Base-by-base conservation (phyloP, 306 rosid genomes). In the Quercus aquifolioides region DNA sequence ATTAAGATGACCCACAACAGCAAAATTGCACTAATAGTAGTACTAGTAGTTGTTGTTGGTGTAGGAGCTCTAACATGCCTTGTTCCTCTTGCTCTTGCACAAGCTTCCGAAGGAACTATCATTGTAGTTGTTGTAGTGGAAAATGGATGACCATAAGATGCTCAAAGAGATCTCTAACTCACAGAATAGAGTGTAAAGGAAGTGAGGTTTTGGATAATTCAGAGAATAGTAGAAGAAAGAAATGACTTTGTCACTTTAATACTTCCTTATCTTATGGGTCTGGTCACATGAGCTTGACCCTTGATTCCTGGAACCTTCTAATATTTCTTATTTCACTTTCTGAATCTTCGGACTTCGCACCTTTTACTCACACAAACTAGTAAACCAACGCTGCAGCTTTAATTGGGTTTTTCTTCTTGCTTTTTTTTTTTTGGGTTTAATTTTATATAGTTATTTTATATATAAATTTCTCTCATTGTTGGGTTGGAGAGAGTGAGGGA, bases 261-360 rank as follows among this genome's bases (percentile, higher is more conserved):
- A 71, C 74, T 76, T 86, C 93, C 96, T 88, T 79, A 88, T 92
- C 90, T 88, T 85, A 84, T 78, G 97, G 97, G 89, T 81, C 82
- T 79, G 76, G 86, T 83, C 98, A 89, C 98, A 92, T 87, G 96
- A 86, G 85, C 86, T 86, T 68, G 85, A 94, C 90, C 92, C 95
- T 89, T 85, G 91, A 89, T 84, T 88, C 95, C 87, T 86, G 95
- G 95, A 92, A 90, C 80, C 93, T 92, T 90, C 97, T 86, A 87
- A 87, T 67, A 78, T 74, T 87, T 92, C 84, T 85, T 79, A 83
- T 84, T 85, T 82, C 75, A 70, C 71, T 77, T 49, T 82, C 78
- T 72, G 58, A 87, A 78, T 69, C 83, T 83, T 93, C 72, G 91
- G 86, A 71, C 51, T 86, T 80, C 76, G 86, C 35, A 87, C 81